Percentiles rank a stretch among this genome's conserved stretches.
phyloP scores from a whole-genome alignment of 371 early-diverging fungal species.

The Apophysomyces sp. region DNA sequence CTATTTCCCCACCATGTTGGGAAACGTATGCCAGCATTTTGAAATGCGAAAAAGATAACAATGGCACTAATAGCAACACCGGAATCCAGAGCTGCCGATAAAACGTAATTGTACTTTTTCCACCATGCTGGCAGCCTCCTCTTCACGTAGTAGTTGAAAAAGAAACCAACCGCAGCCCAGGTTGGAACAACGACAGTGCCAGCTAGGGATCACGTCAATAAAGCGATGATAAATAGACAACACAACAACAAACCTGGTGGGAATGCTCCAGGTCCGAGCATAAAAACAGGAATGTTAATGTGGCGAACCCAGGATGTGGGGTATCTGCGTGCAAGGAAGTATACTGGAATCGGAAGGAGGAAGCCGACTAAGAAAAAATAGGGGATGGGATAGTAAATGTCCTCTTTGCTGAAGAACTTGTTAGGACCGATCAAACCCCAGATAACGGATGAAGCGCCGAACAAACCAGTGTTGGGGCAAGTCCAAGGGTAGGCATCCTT shows the following conservation, averaged over 20 bases:
- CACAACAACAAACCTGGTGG: constrained; percentile 14
- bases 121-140: constrained; percentile 60
- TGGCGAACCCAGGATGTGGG: constrained; percentile 52
- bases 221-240: not conserved
- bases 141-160: constrained; percentile 59
- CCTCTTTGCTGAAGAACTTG: constrained; percentile 50
- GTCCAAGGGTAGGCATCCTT: constrained; percentile 48
- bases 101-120: constrained; percentile 65
- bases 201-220: constrained; percentile 6
- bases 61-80: constrained; percentile 59
- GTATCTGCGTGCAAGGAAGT: constrained; percentile 32
- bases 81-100: constrained; percentile 72
- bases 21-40: constrained; percentile 31
- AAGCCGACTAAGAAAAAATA: constrained; percentile 45
- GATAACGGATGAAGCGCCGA: constrained; percentile 42
- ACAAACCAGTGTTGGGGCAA: constrained; percentile 42
- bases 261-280: constrained; percentile 33
- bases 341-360: constrained; percentile 48
- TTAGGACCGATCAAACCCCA: constrained; percentile 70
- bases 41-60: constrained; percentile 51
- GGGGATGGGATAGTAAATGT: constrained; percentile 42
- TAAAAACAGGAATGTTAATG: constrained; percentile 54
- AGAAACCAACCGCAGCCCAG: constrained; percentile 62
- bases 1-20: constrained; percentile 45
- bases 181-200: constrained; percentile 47